Percentiles rank a stretch among this genome's conserved stretches.
Evolutionary conservation across 306 rosid genomes (phyloP).

Genomic region (Erythrophleum fordii): DNA sequence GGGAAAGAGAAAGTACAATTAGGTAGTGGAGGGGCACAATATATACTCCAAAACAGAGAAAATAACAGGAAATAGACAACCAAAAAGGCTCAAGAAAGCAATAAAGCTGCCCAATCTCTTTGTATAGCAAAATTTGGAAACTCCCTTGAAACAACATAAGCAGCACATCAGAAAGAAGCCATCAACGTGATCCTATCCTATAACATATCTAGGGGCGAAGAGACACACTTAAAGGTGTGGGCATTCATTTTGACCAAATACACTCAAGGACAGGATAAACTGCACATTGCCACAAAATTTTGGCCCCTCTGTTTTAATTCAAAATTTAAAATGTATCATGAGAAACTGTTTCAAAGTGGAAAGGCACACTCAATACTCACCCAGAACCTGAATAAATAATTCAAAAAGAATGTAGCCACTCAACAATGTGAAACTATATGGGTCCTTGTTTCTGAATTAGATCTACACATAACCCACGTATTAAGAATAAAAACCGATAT

Average conservation of each 20-base stretch:
- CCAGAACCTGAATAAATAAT: not conserved
- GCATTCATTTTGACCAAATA: not conserved
- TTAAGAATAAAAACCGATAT: not conserved
- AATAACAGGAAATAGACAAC: not conserved
- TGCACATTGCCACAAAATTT: not conserved
- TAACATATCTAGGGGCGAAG: not conserved
- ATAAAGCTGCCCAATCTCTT: not conserved
- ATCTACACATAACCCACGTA: not conserved
- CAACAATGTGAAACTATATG: not conserved
- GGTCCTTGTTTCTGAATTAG: not conserved
- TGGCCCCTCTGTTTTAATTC: not conserved
- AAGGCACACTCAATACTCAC: not conserved
- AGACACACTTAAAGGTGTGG: not conserved
- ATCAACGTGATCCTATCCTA: not conserved
- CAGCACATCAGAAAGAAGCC: not conserved
- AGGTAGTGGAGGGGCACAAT: not conserved
- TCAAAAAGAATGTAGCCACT: not conserved
- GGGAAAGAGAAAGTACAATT: not conserved
- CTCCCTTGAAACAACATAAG: not conserved
- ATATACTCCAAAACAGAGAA: not conserved
- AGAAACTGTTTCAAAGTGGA: not conserved
- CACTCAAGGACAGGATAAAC: not conserved
- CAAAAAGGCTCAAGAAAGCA: not conserved
- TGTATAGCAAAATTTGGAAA: not conserved
- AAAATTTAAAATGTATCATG: not conserved